phyloP scores from a whole-genome alignment of 177 flowering plant genomes.

The Vitis hybrid region DNA sequence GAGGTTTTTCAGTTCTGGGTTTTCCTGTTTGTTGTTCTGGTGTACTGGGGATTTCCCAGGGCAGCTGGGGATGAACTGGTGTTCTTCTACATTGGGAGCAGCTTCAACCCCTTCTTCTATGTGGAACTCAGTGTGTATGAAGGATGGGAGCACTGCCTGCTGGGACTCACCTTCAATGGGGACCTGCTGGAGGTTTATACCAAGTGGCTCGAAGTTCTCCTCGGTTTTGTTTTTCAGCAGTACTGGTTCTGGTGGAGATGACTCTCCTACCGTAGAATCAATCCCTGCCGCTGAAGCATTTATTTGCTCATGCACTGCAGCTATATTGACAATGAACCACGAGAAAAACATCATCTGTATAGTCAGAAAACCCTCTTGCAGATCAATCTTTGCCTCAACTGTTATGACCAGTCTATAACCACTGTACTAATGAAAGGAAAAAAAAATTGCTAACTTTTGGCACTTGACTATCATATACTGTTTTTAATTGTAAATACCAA shows the following conservation, averaged over 20 bases:
- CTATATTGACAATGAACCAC: conserved; percentile 29
- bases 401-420: too few species aligned
- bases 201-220: conserved; percentile 54
- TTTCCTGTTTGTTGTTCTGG: conserved; percentile 18
- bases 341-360: background rate
- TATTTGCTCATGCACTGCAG: conserved; percentile 70
- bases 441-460: too few species aligned
- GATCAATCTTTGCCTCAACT: too few species aligned
- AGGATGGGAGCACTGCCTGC: conserved; percentile 19
- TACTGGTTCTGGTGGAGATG: conserved; percentile 46
- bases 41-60: conserved; percentile 24
- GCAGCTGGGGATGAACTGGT: conserved; percentile 63
- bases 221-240: conserved; percentile 37
- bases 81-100: conserved; percentile 45
- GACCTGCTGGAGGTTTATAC: conserved; percentile 40
- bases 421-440: too few species aligned
- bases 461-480: too few species aligned
- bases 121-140: conserved; percentile 32
- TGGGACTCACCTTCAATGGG: conserved; percentile 33
- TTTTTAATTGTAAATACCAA: too few species aligned
- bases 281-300: conserved; percentile 56
- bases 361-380: background rate
- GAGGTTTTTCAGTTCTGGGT: conserved; percentile 22
- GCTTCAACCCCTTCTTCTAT: conserved; percentile 40
- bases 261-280: conserved; percentile 73